Base-by-base conservation (phyloP, 2,329 filamentous ascomycete genomes). In the Colletotrichum zoysiae region DNA sequence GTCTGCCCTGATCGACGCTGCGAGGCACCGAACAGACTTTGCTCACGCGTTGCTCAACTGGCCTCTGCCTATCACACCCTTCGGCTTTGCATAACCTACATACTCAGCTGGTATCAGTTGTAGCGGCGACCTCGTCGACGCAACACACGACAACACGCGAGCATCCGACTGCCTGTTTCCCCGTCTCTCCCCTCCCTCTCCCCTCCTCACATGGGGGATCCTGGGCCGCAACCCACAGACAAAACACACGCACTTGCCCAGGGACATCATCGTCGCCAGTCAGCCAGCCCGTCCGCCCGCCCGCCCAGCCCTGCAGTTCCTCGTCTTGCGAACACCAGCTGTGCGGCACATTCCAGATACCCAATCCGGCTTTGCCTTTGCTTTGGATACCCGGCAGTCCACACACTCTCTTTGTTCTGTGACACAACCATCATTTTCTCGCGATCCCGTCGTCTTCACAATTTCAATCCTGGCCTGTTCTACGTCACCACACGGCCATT, bases 181-280 rank as follows among this genome's bases (percentile, higher is more conserved):
- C 40, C 65, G 55, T 68, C 65, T 53, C 64, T 71, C 51, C 63
- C 59, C 30, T 30, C 4, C 59, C 30, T 30, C 4, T 30, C 30
- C 30, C 59, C 63, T 71, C 65, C 64, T 71, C 65, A 68, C 69
- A 58, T 63, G 65, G 65, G 65, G 50, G 62, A 58, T 58, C 65
- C 64, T 67, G 46, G 65, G 40, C 26, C 38, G 42, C 61, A 55
- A 48, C 44, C 44, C 56, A 30, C 65, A 55, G 58, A 35, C 69
- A 68, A 67, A 71, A 68, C 65, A 62, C 23, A 62, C 46, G 64
- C 35, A 51, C 46, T 56, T 60, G 51, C 51, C 69, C 51, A 55
- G 35, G 57, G 42, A 46, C 55, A 55, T 71, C 69, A 38, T 23
- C 65, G 64, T 71, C 59, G 30, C 14, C 58, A 55, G 26, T n/a